A percentile compares a stretch with the other conserved stretches of the same genome.
These are phyloP conservation scores for Lecanosticta acicola DNA, from an alignment of 2,329 filamentous ascomycete species.

Conservation along the genomic window DNA sequence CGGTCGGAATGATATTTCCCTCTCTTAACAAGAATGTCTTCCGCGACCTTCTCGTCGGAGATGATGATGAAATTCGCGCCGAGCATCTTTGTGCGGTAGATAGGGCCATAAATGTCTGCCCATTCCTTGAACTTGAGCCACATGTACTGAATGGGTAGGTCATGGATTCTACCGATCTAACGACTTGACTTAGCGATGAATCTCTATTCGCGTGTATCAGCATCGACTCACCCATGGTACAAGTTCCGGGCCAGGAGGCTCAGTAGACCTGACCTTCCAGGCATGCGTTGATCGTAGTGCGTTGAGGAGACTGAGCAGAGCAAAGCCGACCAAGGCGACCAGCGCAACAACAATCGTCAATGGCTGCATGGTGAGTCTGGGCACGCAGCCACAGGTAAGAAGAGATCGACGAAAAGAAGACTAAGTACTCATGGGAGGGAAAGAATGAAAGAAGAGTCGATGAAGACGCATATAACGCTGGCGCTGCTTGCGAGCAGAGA, in stretches of 20 bases:
- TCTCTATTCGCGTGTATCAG: background rate
- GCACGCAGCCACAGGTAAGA: no score
- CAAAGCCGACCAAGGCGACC: slow-evolving; percentile 36
- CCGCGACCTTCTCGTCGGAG: slow-evolving; percentile 48
- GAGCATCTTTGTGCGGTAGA: slow-evolving; percentile 34
- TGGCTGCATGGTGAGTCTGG: slow-evolving; percentile 37
- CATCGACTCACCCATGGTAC: slow-evolving; percentile 23
- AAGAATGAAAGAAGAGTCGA: no score
- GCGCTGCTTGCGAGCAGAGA: no score
- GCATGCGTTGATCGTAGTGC: slow-evolving; percentile 27
- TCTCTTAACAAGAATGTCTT: slow-evolving; percentile 49
- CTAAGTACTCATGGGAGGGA: no score
- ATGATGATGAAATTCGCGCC: slow-evolving; percentile 45
- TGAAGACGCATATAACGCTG: no score
- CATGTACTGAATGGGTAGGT: slow-evolving; percentile 46
- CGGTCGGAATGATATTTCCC: slow-evolving; percentile 50
- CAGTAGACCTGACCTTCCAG: slow-evolving; percentile 33
- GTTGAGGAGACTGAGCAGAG: slow-evolving; percentile 31
- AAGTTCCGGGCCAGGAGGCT: slow-evolving; percentile 38
- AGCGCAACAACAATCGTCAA: slow-evolving; percentile 35
- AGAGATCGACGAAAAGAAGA: no score
- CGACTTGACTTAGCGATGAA: background rate
- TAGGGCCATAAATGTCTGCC: slow-evolving; percentile 32
- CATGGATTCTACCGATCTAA: slow-evolving; percentile 38
- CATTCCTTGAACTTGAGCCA: slow-evolving; percentile 50